These are phyloP conservation scores for Xylaria grammica DNA, from an alignment of 495 filamentous ascomycete species.

Conservation along the genomic window DNA sequence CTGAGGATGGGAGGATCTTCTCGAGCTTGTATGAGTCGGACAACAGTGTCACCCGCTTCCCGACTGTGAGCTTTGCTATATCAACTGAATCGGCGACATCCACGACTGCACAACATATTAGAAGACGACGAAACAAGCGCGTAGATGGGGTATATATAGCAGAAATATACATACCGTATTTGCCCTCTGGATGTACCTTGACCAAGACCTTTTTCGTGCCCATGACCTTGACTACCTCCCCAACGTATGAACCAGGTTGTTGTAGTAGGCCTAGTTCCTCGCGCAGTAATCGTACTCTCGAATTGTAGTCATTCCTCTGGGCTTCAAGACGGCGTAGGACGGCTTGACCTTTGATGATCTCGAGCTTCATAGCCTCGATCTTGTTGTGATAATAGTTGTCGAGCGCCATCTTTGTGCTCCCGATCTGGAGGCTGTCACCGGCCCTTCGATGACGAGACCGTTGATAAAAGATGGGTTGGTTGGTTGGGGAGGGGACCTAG, in stretches of 20 bases:
- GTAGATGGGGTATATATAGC: neutral
- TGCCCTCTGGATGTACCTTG: conserved; percentile 98
- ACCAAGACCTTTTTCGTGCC: conserved; percentile 98
- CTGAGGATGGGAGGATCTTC: conserved; percentile 95
- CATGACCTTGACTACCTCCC: conserved; percentile 99
- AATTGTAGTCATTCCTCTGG: conserved; percentile 99
- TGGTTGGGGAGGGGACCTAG: neutral
- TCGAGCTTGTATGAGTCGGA: conserved; percentile 98
- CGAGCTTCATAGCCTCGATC: conserved; percentile 99
- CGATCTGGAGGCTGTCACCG: conserved; percentile 20
- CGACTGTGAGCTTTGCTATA: conserved; percentile 91
- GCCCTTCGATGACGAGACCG: neutral
- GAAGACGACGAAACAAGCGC: neutral
- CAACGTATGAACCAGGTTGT: conserved; percentile 97
- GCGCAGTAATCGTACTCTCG: conserved; percentile 88
- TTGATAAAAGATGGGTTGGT: neutral
- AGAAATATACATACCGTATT: conserved; percentile 79
- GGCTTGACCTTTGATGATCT: conserved; percentile 98
- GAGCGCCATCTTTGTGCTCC: conserved; percentile 80
- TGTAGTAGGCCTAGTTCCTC: conserved; percentile 97
- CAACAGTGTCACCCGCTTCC: conserved; percentile 95
- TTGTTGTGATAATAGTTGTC: conserved; percentile 99
- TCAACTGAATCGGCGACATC: conserved; percentile 96
- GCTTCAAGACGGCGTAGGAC: conserved; percentile 93
- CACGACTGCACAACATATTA: conserved; percentile 68